Percentiles rank a stretch among this genome's conserved stretches.
phyloP scores from a whole-genome alignment of 345 rosid genomes.

The Bretschneidera sinensis region DNA sequence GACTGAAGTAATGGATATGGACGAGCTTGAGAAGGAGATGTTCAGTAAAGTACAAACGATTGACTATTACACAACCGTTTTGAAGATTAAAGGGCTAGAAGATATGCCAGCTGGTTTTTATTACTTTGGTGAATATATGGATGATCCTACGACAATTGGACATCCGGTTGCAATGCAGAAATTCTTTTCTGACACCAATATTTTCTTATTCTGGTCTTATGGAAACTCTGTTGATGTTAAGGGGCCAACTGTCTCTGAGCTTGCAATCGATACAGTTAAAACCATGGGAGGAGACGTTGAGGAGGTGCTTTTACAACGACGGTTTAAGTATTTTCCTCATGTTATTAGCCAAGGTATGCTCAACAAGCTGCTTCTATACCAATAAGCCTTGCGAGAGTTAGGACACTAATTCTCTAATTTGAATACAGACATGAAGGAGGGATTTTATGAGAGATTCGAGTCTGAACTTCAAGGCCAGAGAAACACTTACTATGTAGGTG shows the following conservation, averaged over 20 bases:
- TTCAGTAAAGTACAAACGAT: slow-evolving; percentile 56
- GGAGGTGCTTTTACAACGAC: slow-evolving; percentile 43
- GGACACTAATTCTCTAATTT: slow-evolving; percentile 12
- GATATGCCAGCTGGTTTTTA: slow-evolving; percentile 56
- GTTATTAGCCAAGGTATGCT: slow-evolving; percentile 52
- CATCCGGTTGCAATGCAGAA: slow-evolving; percentile 70
- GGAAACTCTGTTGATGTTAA: slow-evolving; percentile 41
- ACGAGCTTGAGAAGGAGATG: slow-evolving; percentile 46
- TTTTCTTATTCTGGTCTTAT: slow-evolving; percentile 70
- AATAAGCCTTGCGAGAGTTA: not conserved
- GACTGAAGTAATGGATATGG: slow-evolving; percentile 38
- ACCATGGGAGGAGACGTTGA: slow-evolving; percentile 49
- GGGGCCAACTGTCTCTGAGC: slow-evolving; percentile 38
- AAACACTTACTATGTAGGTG: slow-evolving; percentile 61
- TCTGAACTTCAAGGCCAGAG: slow-evolving; percentile 52
- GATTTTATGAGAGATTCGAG: slow-evolving; percentile 53
- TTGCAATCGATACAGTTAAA: slow-evolving; percentile 32
- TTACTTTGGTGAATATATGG: slow-evolving; percentile 61
- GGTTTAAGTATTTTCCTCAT: slow-evolving; percentile 66
- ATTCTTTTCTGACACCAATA: slow-evolving; percentile 52
- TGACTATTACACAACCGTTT: slow-evolving; percentile 60
- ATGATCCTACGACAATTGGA: slow-evolving; percentile 59
- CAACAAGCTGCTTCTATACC: slow-evolving; percentile 1
- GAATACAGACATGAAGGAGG: slow-evolving; percentile 55
- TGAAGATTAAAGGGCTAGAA: slow-evolving; percentile 55